These are phyloP conservation scores for Colletotrichum godetiae DNA, from an alignment of 2,329 filamentous ascomycete genomes.

Conservation along the genomic window DNA sequence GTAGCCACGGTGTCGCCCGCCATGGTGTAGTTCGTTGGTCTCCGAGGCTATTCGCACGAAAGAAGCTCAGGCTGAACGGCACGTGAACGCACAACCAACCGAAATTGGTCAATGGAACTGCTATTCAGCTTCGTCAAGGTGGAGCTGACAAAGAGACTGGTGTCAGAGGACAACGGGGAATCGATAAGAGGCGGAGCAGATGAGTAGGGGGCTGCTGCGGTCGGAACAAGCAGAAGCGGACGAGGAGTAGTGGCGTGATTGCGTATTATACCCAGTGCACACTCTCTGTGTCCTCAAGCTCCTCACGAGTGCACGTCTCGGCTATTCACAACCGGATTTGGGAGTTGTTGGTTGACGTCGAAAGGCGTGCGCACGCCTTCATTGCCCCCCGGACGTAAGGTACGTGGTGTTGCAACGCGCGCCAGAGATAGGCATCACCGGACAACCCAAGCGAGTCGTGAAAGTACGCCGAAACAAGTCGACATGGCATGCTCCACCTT, in stretches of 20 bases:
- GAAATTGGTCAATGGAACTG: background rate
- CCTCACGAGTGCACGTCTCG: background rate
- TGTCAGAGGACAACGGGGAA: too few species aligned
- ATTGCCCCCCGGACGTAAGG: background rate
- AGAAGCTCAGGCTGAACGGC: too few species aligned
- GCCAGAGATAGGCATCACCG: slow-evolving; percentile 19
- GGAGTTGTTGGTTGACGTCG: background rate
- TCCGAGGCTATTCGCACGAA: background rate
- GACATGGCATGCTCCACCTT: slow-evolving; percentile 13
- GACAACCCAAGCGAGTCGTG: slow-evolving; percentile 1
- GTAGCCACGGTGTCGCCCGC: slow-evolving; percentile 11
- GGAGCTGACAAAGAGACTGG: background rate
- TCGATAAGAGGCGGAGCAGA: slow-evolving; percentile 16
- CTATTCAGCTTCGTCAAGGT: background rate
- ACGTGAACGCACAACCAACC: background rate
- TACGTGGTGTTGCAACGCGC: slow-evolving; percentile 1
- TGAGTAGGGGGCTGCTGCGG: slow-evolving; percentile 9
- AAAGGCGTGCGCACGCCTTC: background rate
- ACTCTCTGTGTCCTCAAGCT: background rate
- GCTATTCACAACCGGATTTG: slow-evolving; percentile 1
- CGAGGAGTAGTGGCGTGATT: slow-evolving; percentile 14
- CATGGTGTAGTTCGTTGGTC: background rate
- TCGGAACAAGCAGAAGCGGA: background rate
- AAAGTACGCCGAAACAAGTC: background rate
- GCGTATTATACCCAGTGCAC: slow-evolving; percentile 16